Percentiles rank a stretch among this genome's conserved stretches.
phyloP scores from a whole-genome alignment of 352 stramenopile genomes.

The Phytophthora crassamura region DNA sequence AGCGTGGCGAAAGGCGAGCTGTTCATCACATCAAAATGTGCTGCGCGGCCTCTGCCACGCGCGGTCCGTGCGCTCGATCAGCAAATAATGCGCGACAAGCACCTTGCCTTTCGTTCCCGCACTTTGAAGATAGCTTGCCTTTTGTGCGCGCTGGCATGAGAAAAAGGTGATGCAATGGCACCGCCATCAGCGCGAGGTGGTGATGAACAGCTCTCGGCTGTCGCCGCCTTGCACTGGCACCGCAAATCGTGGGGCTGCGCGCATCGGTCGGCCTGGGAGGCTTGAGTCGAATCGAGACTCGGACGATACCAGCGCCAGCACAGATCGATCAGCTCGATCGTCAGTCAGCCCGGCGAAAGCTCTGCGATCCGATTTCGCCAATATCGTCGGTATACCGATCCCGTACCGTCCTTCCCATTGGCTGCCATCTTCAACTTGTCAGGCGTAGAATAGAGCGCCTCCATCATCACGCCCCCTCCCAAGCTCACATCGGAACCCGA shows the following conservation, averaged over 20 bases:
- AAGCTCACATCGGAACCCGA: slow-evolving; percentile 22
- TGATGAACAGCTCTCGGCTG: slow-evolving; percentile 20
- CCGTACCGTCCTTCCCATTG: slow-evolving; percentile 25
- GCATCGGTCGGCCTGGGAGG: too few species aligned
- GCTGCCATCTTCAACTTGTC: slow-evolving; percentile 34
- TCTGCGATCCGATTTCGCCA: not conserved
- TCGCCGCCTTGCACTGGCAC: not conserved
- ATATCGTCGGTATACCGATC: slow-evolving; percentile 18
- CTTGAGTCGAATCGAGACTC: too few species aligned
- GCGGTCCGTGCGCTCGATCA: not conserved
- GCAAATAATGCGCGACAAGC: not conserved
- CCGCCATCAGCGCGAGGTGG: slow-evolving; percentile 7
- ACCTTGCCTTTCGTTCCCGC: slow-evolving; percentile 1
- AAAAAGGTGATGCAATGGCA: slow-evolving; percentile 15
- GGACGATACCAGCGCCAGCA: too few species aligned
- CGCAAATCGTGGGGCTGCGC: too few species aligned
- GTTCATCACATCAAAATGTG: slow-evolving; percentile 30
- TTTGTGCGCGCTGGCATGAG: too few species aligned
- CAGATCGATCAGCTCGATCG: too few species aligned
- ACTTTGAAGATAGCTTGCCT: slow-evolving; percentile 10
- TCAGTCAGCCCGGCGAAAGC: too few species aligned
- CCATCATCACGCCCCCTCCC: not conserved
- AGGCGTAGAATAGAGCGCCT: too few species aligned
- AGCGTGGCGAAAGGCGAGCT: slow-evolving; percentile 1
- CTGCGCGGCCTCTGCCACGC: slow-evolving; percentile 22